Evolutionary conservation across 2,329 filamentous ascomycete genomes (phyloP).

Genomic region (Monosporascus ibericus): DNA sequence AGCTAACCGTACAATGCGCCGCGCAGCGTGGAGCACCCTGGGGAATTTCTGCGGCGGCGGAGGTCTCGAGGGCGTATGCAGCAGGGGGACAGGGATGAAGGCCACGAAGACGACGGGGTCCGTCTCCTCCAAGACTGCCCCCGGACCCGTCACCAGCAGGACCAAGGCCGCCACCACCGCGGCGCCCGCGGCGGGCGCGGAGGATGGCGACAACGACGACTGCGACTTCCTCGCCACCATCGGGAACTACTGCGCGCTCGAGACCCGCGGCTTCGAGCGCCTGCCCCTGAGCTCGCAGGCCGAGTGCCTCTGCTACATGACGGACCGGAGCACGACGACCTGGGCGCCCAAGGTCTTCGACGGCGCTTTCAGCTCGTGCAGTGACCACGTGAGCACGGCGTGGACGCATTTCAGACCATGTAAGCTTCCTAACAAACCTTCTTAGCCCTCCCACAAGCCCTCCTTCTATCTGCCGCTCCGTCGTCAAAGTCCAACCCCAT

Average conservation of each 20-base stretch:
- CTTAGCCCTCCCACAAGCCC: neutral
- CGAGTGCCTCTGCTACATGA: constrained; percentile 6
- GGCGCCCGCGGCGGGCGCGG: neutral
- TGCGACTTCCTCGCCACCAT: constrained; percentile 3
- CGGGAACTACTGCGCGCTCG: neutral
- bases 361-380: constrained; percentile 1
- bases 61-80: neutral
- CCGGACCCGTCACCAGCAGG: neutral
- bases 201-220: neutral
- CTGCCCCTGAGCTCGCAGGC: constrained; percentile 3
- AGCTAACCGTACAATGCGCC: too few species aligned
- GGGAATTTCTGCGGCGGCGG: constrained; percentile 1
- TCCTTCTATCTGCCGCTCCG: too few species aligned
- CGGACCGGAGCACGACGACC: neutral
- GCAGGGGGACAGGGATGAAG: neutral
- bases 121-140: neutral
- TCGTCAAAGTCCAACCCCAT: neutral
- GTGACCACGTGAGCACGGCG: neutral
- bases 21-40: constrained; percentile 2
- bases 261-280: neutral
- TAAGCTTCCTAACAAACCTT: neutral
- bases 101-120: neutral
- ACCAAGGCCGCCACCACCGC: neutral
- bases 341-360: constrained; percentile 5
- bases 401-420: neutral